Conservation (phyloP, 106 monocot species). For the Apostasia ramifera region DNA sequence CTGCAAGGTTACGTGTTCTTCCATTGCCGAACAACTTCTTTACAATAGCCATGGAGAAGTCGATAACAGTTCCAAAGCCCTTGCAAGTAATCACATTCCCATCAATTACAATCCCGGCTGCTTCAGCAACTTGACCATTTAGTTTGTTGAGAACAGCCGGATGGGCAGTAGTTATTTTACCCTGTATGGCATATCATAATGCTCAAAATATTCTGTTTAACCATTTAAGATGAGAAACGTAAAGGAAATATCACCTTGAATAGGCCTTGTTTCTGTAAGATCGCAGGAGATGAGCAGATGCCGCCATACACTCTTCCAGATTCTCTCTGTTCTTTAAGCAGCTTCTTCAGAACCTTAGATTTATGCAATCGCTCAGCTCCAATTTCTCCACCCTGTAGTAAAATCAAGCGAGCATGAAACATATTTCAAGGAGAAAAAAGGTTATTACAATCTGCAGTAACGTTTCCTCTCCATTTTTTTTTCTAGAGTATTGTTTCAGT, state of each 20-base stretch:
- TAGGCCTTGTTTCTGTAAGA: slow-evolving; percentile 63
- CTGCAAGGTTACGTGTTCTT: slow-evolving; percentile 73
- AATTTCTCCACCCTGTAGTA: slow-evolving; percentile 52
- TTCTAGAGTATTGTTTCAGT: too few species aligned
- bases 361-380: slow-evolving; percentile 63
- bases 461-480: too few species aligned
- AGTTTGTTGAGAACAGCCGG: slow-evolving; percentile 25
- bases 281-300: slow-evolving; percentile 49
- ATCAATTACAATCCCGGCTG: slow-evolving; percentile 66
- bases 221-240: not conserved
- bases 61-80: slow-evolving; percentile 62
- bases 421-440: too few species aligned
- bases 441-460: too few species aligned
- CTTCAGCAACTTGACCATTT: slow-evolving; percentile 31
- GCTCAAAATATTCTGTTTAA: not conserved
- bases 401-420: not conserved
- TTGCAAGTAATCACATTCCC: slow-evolving; percentile 81
- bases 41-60: slow-evolving; percentile 74
- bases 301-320: slow-evolving; percentile 76
- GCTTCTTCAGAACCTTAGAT: slow-evolving; percentile 71
- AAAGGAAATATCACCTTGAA: slow-evolving; percentile 37
- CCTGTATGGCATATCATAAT: slow-evolving; percentile 25
- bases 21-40: slow-evolving; percentile 68
- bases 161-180: slow-evolving; percentile 50
- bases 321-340: slow-evolving; percentile 72